Conservation (phyloP, 176 grass and related monocot genomes). For the Oryza meridionalis region DNA sequence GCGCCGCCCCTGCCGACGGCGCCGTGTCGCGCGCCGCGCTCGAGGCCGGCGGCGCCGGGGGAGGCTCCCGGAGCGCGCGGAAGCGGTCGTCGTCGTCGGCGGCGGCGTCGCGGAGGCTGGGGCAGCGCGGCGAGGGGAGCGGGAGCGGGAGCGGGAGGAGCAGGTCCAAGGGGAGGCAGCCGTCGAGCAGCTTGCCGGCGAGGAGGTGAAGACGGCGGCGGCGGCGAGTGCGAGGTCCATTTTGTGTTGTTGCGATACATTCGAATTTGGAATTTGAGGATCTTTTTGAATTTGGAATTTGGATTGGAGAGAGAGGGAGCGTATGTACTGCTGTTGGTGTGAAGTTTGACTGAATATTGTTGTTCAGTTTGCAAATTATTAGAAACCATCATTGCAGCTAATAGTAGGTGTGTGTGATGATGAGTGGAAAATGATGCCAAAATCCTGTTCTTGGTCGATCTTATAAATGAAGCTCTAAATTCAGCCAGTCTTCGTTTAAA, state of each 20-base stretch:
- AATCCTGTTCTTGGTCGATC: too few relatives aligned
- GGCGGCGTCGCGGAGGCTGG: constrained; percentile 37
- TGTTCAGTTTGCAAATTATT: background rate
- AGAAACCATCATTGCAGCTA: background rate
- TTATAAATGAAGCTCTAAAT: too few relatives aligned
- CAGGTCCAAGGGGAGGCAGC: constrained; percentile 47
- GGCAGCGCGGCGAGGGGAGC: background rate
- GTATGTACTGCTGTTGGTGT: background rate
- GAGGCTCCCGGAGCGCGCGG: constrained; percentile 7
- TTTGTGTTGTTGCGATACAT: background rate
- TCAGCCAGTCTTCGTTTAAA: too few relatives aligned
- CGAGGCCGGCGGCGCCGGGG: constrained; percentile 14
- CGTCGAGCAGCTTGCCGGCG: background rate
- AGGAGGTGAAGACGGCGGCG: background rate
- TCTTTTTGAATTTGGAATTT: background rate
- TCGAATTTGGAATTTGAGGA: background rate
- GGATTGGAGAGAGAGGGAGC: background rate
- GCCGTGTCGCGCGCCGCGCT: constrained; percentile 76
- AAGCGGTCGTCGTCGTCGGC: constrained; percentile 35
- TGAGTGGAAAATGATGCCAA: background rate
- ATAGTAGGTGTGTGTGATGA: background rate
- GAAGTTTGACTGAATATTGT: background rate
- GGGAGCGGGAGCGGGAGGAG: constrained; percentile 4
- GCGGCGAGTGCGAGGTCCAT: background rate
- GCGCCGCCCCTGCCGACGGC: constrained; percentile 60